These are phyloP conservation scores for Piromyces sp. DNA, from an alignment of 192 early-diverging fungal species.

Conservation along the genomic window DNA sequence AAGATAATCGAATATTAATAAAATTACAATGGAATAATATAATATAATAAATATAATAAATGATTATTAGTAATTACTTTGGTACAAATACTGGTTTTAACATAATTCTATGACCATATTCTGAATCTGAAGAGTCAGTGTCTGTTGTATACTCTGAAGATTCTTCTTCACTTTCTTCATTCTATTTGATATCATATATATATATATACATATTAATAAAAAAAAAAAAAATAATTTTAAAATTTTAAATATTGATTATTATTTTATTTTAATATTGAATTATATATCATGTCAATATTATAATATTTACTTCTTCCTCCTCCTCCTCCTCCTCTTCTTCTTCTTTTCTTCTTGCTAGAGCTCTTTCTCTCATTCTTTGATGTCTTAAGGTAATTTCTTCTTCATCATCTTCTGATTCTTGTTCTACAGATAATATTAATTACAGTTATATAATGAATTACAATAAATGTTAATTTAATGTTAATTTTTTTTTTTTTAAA, in stretches of 20 bases:
- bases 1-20: too few species aligned
- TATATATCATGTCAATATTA: background rate
- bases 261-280: background rate
- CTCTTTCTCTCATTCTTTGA: conserved; percentile 9
- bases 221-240: too few species aligned
- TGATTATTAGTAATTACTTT: too few species aligned
- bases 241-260: background rate
- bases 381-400: conserved; percentile 23
- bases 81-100: conserved; percentile 86
- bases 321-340: conserved; percentile 21
- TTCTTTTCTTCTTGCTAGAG: conserved; percentile 8
- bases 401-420: conserved; percentile 19
- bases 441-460: too few species aligned
- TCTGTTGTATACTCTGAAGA: conserved; percentile 30
- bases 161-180: conserved; percentile 26
- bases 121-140: conserved; percentile 32
- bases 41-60: too few species aligned
- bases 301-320: conserved; percentile 3
- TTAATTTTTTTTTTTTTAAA: too few species aligned
- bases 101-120: conserved; percentile 26
- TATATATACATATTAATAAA: too few species aligned
- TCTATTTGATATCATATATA: conserved; percentile 7
- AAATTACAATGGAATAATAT: too few species aligned
- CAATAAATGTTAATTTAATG: too few species aligned
- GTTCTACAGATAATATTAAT: too few species aligned